Conservation (phyloP, 441 rosid species). For the Euphorbia celastroides region DNA sequence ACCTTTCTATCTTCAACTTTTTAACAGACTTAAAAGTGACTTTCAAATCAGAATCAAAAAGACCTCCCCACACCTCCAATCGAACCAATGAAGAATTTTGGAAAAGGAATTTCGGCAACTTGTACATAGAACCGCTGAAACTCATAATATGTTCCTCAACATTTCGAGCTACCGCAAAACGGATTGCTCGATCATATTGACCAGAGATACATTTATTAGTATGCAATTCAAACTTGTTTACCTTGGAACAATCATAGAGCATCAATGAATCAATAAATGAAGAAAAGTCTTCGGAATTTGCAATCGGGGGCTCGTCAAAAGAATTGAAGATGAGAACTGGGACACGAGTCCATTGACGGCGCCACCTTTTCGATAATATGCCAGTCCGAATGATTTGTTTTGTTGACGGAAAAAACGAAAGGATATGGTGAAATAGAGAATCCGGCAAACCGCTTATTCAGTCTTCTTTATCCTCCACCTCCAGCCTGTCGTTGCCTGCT, state of each 20-base stretch:
- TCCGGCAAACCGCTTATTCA: too few relatives aligned
- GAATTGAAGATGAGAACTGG: background rate
- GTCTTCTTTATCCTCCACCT: too few relatives aligned
- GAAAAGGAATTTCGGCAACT: background rate
- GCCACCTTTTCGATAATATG: conserved; percentile 13
- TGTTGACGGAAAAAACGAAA: too few relatives aligned
- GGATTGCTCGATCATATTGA: background rate
- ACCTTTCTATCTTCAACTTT: background rate
- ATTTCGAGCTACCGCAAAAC: background rate
- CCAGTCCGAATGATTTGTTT: too few relatives aligned
- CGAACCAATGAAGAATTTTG: background rate
- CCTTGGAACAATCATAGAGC: background rate
- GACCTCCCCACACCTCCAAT: background rate
- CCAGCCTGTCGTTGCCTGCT: too few relatives aligned
- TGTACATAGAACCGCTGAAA: background rate
- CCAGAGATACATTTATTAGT: background rate
- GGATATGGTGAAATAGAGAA: too few relatives aligned
- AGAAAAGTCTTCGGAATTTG: background rate
- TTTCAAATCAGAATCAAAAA: background rate
- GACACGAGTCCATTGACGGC: background rate
- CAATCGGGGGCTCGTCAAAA: background rate
- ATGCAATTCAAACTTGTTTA: background rate
- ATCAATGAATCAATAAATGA: background rate
- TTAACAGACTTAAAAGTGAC: background rate
- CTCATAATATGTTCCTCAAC: background rate